These are phyloP conservation scores for Teratosphaeria pseudoeucalypti DNA, from an alignment of 2,329 filamentous ascomycete genomes.

Conservation along the genomic window DNA sequence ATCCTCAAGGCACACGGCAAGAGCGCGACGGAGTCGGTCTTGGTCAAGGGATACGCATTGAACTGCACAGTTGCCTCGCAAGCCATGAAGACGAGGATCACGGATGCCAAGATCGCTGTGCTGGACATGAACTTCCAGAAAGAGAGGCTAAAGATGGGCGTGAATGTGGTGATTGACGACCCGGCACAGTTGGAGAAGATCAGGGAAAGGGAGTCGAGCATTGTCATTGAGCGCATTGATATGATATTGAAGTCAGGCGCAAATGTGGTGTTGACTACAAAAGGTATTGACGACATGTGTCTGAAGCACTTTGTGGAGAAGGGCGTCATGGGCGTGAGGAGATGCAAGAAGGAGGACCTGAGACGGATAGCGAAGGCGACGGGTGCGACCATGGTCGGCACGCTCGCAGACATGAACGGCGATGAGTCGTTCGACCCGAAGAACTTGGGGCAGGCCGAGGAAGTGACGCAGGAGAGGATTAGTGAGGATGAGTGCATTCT, in stretches of 20 bases:
- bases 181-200: constrained; percentile 97
- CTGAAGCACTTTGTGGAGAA: constrained; percentile 91
- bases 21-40: constrained; percentile 72
- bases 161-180: constrained; percentile 96
- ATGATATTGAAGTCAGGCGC: constrained; percentile 96
- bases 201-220: constrained; percentile 79
- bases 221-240: constrained; percentile 87
- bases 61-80: constrained; percentile 99
- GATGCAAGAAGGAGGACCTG: constrained; percentile 98
- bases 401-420: constrained; percentile 89
- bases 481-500: constrained; percentile 98
- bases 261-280: constrained; percentile 92
- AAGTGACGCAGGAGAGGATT: constrained; percentile 96
- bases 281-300: constrained; percentile 94
- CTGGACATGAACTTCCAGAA: constrained; percentile 98
- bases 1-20: constrained; percentile 98
- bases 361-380: constrained; percentile 92
- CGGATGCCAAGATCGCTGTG: constrained; percentile 91
- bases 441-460: constrained; percentile 81
- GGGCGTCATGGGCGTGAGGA: constrained; percentile 87
- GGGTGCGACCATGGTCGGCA: constrained; percentile 84
- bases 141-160: constrained; percentile 97
- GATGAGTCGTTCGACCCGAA: constrained; percentile 93
- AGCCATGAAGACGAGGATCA: constrained; percentile 88
- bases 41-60: constrained; percentile 92